phyloP scores from a whole-genome alignment of 805 yeast species.

The Wickerhamomyces ciferrii region DNA sequence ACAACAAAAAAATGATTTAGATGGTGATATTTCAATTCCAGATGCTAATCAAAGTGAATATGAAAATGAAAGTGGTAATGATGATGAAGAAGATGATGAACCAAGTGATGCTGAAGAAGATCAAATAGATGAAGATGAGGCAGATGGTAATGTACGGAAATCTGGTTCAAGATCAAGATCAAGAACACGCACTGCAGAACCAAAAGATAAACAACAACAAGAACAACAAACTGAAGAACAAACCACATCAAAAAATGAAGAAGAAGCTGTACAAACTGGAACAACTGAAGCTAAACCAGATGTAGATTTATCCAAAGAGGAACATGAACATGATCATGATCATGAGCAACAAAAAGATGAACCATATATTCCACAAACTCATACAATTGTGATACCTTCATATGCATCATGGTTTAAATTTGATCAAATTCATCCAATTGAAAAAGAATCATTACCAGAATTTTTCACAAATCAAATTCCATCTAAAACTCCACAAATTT shows the following conservation, averaged over 20 bases:
- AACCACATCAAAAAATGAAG: slow-evolving; percentile 5
- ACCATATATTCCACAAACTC: slow-evolving; percentile 53
- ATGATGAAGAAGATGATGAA: slow-evolving; percentile 4
- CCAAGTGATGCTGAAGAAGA: slow-evolving; percentile 8
- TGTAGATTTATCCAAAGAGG: slow-evolving; percentile 5
- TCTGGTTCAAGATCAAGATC: not conserved
- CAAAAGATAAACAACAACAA: slow-evolving; percentile 11
- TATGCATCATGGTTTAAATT: slow-evolving; percentile 83
- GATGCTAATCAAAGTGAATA: slow-evolving; percentile 2
- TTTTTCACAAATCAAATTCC: slow-evolving; percentile 71
- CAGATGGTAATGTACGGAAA: slow-evolving; percentile 8
- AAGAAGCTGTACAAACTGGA: slow-evolving; percentile 3
- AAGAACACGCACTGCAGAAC: slow-evolving; percentile 2
- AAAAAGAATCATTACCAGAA: slow-evolving; percentile 81
- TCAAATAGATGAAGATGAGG: slow-evolving; percentile 7
- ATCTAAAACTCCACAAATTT: slow-evolving; percentile 76
- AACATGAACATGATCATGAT: slow-evolving; percentile 2
- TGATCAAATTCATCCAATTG: slow-evolving; percentile 68
- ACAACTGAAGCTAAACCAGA: not conserved
- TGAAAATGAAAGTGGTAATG: slow-evolving; percentile 7
- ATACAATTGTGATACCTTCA: slow-evolving; percentile 81
- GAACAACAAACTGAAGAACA: slow-evolving; percentile 6
- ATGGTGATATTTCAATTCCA: slow-evolving; percentile 2
- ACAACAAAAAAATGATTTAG: not conserved
- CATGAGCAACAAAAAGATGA: slow-evolving; percentile 11